Evolutionary conservation across 2,329 filamentous ascomycete genomes (phyloP), one percentile per base, ranked within the genome.

Genomic region (Purpureocillium takamizusanense): DNA sequence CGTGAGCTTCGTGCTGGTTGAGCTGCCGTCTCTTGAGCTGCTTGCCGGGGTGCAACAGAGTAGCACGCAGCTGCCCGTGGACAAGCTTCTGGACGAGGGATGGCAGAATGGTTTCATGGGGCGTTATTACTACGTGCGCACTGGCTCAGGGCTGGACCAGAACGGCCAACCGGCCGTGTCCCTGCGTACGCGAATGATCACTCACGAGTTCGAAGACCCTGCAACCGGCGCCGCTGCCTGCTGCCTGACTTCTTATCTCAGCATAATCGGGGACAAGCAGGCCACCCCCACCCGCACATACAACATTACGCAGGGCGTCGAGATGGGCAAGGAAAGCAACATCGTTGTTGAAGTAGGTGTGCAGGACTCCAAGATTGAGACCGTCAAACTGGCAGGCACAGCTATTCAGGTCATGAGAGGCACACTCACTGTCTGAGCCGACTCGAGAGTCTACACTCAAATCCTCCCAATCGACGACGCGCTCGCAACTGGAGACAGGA

Each of bases 1-100:
- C 35, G 83, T 89, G 79, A 76, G 75, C 1, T 88, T 87, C 56
- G 59, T 77, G n/a, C 70, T 86, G 25, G 65, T 83, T 12, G 62
- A 74, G 46, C 64, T 92, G 16, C 65, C 74, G 0, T 70, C 67
- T 38, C 57, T 86, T 9, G 76, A 77, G 23, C 67, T 72, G 7
- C 65, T 90, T 14, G 67, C 61, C 5, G 48, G 57, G 11, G 61
- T 67, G 3, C 47, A 58, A 23, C 47, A 48, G 4, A 50, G 55
- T 27, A 47, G 50, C 23, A 52, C 62, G 11, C 50, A 65, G 31
- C 56, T 67, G 46, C 49, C 44, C 9, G 34, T 48, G 0, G 40
- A 48, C 3, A 50, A 51, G 15, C 50, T 76, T 12, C 53, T 72
- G n/a, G 74, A 77, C 43, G 53, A 64, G n/a, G 71, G 63, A 2